Conservation (phyloP, 352 stramenopile species). For the Thalassiosira ordinaria region DNA sequence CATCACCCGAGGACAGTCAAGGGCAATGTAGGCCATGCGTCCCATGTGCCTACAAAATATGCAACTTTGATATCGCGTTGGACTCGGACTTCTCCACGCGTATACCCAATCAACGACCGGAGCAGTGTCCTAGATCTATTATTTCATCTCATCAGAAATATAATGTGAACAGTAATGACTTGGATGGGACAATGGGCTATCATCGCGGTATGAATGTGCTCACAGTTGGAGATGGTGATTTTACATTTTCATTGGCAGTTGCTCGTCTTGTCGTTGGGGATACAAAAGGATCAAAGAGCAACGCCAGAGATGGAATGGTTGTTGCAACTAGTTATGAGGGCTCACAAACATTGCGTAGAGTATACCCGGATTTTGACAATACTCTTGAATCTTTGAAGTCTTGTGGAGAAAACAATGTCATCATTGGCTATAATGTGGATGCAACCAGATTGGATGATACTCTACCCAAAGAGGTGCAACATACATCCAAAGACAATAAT, state of each 20-base stretch:
- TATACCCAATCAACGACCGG: constrained; percentile 77
- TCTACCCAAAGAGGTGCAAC: constrained; percentile 60
- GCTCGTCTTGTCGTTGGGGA: constrained; percentile 67
- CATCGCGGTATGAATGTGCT: constrained; percentile 82
- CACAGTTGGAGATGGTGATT: constrained; percentile 95
- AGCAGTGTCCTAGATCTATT: constrained; percentile 69
- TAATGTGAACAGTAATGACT: constrained; percentile 25
- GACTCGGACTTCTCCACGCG: constrained; percentile 69
- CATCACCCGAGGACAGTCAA: too few species aligned
- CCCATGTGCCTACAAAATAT: constrained; percentile 85
- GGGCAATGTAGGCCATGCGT: too few species aligned
- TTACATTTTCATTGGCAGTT: constrained; percentile 93
- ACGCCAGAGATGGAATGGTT: constrained; percentile 68
- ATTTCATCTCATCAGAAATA: not conserved
- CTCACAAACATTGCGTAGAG: constrained; percentile 87
- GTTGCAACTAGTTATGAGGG: constrained; percentile 93
- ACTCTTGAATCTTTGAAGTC: constrained; percentile 85
- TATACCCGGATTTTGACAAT: constrained; percentile 90
- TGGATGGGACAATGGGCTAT: constrained; percentile 37
- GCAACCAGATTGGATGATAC: constrained; percentile 88
- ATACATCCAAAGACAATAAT: constrained; percentile 5
- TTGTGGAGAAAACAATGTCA: constrained; percentile 51
- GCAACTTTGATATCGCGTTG: constrained; percentile 79
- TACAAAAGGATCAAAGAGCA: not conserved
- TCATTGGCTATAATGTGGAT: constrained; percentile 90